Evolutionary conservation across 2,329 filamentous ascomycete genomes (phyloP).

Genomic region (Boeremia lycopersici): DNA sequence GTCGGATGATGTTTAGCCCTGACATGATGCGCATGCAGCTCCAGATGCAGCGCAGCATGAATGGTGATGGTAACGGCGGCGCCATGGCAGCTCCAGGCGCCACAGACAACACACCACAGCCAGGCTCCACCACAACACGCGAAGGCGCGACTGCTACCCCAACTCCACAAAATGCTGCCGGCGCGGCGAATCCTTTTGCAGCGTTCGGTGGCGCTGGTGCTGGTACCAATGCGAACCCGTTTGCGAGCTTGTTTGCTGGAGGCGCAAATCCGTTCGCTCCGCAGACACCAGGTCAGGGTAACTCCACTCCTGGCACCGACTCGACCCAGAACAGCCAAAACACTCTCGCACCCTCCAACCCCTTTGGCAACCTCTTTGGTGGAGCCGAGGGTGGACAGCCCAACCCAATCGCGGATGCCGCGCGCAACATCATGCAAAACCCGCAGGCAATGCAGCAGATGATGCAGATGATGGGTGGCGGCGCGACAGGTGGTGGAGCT

Average conservation of each 20-base stretch:
- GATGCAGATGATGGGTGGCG: conserved; percentile 60
- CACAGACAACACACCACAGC: conserved; percentile 77
- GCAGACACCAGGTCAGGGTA: conserved; percentile 30
- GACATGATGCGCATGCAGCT: conserved; percentile 81
- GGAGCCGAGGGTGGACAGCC: conserved; percentile 41
- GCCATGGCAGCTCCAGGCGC: conserved; percentile 84
- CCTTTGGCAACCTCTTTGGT: conserved; percentile 61
- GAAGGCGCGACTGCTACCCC: background rate
- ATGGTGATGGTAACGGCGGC: conserved; percentile 55
- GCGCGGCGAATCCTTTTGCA: conserved; percentile 56
- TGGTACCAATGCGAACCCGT: conserved; percentile 59
- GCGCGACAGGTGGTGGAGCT: background rate
- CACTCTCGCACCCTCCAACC: conserved; percentile 37
- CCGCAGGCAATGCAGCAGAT: conserved; percentile 61
- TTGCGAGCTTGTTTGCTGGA: conserved; percentile 62
- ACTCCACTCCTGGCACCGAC: conserved; percentile 33
- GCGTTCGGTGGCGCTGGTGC: conserved; percentile 44
- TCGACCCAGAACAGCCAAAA: conserved; percentile 27
- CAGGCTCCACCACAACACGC: conserved; percentile 45
- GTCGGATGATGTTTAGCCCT: conserved; percentile 92
- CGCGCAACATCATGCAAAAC: conserved; percentile 60
- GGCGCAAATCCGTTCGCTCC: conserved; percentile 45
- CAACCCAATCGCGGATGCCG: conserved; percentile 58
- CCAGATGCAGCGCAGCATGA: conserved; percentile 75
- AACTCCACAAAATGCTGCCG: conserved; percentile 42